These are phyloP conservation scores for Bretschneidera sinensis DNA, from an alignment of 345 rosid species.

Conservation along the genomic window DNA sequence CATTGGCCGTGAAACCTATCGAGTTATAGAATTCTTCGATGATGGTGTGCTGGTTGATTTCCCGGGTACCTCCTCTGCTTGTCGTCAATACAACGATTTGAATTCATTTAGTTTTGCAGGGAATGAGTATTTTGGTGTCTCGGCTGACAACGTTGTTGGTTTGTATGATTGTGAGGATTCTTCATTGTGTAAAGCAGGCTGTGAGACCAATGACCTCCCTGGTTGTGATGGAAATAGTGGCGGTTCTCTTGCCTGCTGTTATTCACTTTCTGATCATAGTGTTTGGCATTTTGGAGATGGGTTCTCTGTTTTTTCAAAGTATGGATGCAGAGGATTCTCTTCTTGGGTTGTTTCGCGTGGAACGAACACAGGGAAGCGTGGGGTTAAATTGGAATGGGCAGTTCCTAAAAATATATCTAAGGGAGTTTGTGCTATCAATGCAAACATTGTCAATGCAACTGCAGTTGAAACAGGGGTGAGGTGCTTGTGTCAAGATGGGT, in stretches of 20 bases:
- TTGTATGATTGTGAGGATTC: constrained; percentile 86
- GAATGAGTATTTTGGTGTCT: constrained; percentile 46
- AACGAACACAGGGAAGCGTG: constrained; percentile 48
- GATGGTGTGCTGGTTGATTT: constrained; percentile 74
- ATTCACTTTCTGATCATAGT: constrained; percentile 72
- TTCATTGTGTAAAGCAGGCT: constrained; percentile 61
- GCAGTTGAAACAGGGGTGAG: constrained; percentile 51
- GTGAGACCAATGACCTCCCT: constrained; percentile 60
- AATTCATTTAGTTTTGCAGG: constrained; percentile 46
- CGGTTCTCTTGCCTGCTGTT: constrained; percentile 67
- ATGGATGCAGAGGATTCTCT: constrained; percentile 77
- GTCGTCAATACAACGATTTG: constrained; percentile 65
- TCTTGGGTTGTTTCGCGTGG: constrained; percentile 70
- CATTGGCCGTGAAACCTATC: constrained; percentile 38
- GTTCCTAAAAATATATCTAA: constrained; percentile 49
- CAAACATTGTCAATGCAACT: constrained; percentile 55
- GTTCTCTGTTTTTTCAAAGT: constrained; percentile 60
- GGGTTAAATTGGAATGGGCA: constrained; percentile 84
- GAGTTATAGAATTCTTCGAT: constrained; percentile 56
- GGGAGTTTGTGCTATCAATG: constrained; percentile 39
- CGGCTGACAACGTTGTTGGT: constrained; percentile 64
- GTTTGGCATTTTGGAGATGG: constrained; percentile 57
- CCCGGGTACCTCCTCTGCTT: constrained; percentile 45
- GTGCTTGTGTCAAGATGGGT: constrained; percentile 67
- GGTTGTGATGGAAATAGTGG: constrained; percentile 50